Evolutionary conservation across 2,329 filamentous ascomycete genomes (phyloP).

Genomic region (Aspergillus novoparasiticus): DNA sequence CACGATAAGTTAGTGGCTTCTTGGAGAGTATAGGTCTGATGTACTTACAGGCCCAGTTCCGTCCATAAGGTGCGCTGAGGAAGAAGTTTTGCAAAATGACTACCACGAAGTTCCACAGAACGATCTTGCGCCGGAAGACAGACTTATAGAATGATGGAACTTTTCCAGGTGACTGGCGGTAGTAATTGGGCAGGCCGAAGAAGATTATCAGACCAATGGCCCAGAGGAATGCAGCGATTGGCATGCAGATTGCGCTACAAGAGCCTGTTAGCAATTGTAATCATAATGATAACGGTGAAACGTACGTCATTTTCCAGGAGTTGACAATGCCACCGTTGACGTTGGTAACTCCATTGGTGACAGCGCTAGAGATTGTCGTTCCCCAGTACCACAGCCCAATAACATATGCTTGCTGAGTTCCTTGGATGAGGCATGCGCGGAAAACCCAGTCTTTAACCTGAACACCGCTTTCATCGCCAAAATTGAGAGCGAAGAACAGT

Average conservation of each 20-base stretch:
- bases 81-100: slow-evolving; percentile 70
- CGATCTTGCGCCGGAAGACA: slow-evolving; percentile 63
- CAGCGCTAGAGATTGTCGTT: slow-evolving; percentile 52
- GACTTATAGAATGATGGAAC: slow-evolving; percentile 68
- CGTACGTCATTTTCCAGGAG: slow-evolving; percentile 49
- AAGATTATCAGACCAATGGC: slow-evolving; percentile 57
- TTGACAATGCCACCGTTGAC: slow-evolving; percentile 41
- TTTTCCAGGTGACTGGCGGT: slow-evolving; percentile 64
- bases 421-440: slow-evolving; percentile 67
- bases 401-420: slow-evolving; percentile 67
- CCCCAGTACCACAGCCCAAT: slow-evolving; percentile 70
- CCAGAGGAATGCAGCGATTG: slow-evolving; percentile 62
- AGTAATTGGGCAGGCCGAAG: slow-evolving; percentile 67
- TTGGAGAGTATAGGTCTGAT: neutral
- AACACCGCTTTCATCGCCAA: slow-evolving; percentile 64
- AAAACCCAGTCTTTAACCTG: slow-evolving; percentile 69
- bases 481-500: slow-evolving; percentile 69
- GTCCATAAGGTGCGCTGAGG: slow-evolving; percentile 65
- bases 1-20: slow-evolving; percentile 10
- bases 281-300: slow-evolving; percentile 5
- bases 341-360: slow-evolving; percentile 44
- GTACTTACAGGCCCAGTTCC: slow-evolving; percentile 62
- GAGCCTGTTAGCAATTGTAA: slow-evolving; percentile 21
- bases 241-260: slow-evolving; percentile 56
- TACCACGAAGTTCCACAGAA: slow-evolving; percentile 67